Evolutionary conservation across 202 grass and related monocot species (phyloP), one percentile per base, ranked within the genome.

Genomic region (Eragrostis tef): DNA sequence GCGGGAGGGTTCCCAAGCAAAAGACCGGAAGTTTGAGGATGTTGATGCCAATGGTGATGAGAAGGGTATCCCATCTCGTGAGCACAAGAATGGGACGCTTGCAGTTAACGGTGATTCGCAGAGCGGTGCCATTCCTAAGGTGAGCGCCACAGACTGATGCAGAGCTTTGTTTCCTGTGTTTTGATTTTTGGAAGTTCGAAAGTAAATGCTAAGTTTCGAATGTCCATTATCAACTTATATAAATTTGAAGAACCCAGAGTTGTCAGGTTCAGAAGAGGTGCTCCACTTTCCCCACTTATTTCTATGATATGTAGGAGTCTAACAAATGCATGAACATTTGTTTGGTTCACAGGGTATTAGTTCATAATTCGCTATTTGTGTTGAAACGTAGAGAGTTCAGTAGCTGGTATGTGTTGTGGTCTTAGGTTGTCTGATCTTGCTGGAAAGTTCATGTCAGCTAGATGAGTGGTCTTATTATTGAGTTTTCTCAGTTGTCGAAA

Each of bases 21-120:
- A 97, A 92, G 75, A n/a, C n/a, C 65, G 86, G 69, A 86, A 51
- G 66, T 94, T 94, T 77, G 92, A 91, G 74, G 89, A 89, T 44
- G 49, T 77, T 2, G 74, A 70, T 25, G 63, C 50, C 0, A 75
- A 75, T 78, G 67, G 83, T 54, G 87, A 81, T 67, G 88, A 84
- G 59, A 79, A 17, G 72, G 67, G 74, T 34, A 41, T 44, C 44
- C 77, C 71, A 53, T 81, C 77, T 27, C 48, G 22, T 60, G 78
- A 71, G 31, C 60, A 54, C 46, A 77, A 20, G 82, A 47, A 77
- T 53, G 64, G 26, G 34, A 78, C 77, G 16, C 25, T 71, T 0
- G 13, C 15, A 25, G 24, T 81, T 20, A 89, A 86, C 31, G 78
- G 83, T n/a, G 78, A 45, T 66, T 86, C 50, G 0, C 65, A 67